Evolutionary conservation across 345 rosid species (phyloP), one percentile per base, ranked within the genome.

Genomic region (Salix arbutifolia): DNA sequence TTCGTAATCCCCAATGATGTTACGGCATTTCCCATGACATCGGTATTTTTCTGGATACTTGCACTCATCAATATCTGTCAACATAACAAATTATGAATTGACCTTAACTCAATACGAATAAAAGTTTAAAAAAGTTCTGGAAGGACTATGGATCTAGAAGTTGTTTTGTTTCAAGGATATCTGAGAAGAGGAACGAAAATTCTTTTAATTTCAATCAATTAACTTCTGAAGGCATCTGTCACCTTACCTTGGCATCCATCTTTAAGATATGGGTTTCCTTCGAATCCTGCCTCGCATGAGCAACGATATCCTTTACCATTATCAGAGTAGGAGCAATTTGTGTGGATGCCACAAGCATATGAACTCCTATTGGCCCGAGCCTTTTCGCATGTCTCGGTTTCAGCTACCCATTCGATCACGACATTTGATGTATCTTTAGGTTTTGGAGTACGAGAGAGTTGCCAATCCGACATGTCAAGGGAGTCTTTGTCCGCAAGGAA

Each of bases 351-450:
- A 67, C 83, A 80, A 18, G 67, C 83, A 31, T 52, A 70, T 8
- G 31, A 8, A 2, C 37, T 46, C 8, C 1, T 0, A 33, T 80
- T 53, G 7, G 19, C 35, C 18, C 4, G 23, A 2, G 83, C 78
- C 44, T 16, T 64, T 2, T n/a, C 40, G 19, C 83, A 80, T 0
- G 30, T 71, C 44, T 72, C 33, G 9, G 46, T 37, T 38, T 42
- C 28, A 6, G 31, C 74, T 7, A 67, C 83, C 83, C 83, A 72
- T 18, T 80, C 83, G 21, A 80, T 19, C 28, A 72, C 83, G 26
- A 21, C 16, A 23, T 46, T 40, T 9, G 77, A 67, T 5, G 21
- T 5, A 18, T 13, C 58, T 0, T 26, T 0, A 1, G 12, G 4
- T 7, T 5, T 7, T 7, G 76, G 75, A 5, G 0, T 8, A 46